These are phyloP conservation scores for Ophiostoma pallidulum DNA, from an alignment of 2,329 filamentous ascomycete species.

Conservation along the genomic window DNA sequence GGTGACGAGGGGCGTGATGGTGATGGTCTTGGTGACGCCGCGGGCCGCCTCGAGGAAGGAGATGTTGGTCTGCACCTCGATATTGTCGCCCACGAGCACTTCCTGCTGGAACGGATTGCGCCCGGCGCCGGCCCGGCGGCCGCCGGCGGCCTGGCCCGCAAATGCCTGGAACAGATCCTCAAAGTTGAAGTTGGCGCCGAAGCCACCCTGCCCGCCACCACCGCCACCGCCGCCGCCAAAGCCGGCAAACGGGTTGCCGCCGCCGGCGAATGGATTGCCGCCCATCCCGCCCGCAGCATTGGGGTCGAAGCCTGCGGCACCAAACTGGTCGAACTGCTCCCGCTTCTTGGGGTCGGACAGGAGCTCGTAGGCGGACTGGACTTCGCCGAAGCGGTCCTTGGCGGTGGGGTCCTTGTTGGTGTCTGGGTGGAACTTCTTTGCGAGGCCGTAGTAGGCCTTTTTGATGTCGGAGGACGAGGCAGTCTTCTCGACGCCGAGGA, in stretches of 20 bases:
- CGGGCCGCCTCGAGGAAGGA: slow-evolving; percentile 95
- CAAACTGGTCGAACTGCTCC: slow-evolving; percentile 84
- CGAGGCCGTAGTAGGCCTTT: slow-evolving; percentile 94
- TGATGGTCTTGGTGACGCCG: slow-evolving; percentile 79
- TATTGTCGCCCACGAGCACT: slow-evolving; percentile 86
- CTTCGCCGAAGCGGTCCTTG: slow-evolving; percentile 89
- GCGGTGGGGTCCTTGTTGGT: slow-evolving; percentile 93
- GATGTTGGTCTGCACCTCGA: slow-evolving; percentile 87
- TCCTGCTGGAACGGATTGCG: slow-evolving; percentile 65
- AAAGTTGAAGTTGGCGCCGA: slow-evolving; percentile 81
- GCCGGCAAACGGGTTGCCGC: slow-evolving; percentile 51
- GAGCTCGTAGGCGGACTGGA: slow-evolving; percentile 88
- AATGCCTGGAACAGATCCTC: slow-evolving; percentile 93
- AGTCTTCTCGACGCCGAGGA: slow-evolving; percentile 72
- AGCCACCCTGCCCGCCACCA: slow-evolving; percentile 57
- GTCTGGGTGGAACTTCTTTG: slow-evolving; percentile 96
- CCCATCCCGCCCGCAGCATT: slow-evolving; percentile 47
- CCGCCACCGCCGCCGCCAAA: slow-evolving; percentile 45
- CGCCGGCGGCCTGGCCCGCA: slow-evolving; percentile 48
- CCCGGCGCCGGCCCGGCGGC: slow-evolving; percentile 36
- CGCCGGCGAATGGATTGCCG: slow-evolving; percentile 48
- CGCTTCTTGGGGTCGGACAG: slow-evolving; percentile 89
- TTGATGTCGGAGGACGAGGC: slow-evolving; percentile 88
- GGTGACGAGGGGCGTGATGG: slow-evolving; percentile 68
- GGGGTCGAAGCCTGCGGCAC: slow-evolving; percentile 78